Conservation (phyloP, 345 rosid species). For the Mercurialis annua region DNA sequence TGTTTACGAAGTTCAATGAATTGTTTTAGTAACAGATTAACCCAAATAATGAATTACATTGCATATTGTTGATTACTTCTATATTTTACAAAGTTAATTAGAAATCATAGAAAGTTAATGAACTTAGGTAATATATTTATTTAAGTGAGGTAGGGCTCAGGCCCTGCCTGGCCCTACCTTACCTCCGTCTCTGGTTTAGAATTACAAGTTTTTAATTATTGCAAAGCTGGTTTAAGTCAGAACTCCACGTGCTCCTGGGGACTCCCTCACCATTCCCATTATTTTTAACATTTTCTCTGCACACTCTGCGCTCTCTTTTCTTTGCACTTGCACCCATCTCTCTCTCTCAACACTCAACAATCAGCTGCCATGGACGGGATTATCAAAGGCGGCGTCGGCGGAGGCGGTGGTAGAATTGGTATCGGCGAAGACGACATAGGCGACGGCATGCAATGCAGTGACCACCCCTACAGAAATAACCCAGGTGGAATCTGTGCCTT, state of each 20-base stretch:
- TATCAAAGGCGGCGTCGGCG: conserved; percentile 20
- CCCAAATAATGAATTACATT: no score
- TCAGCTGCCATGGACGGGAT: conserved; percentile 26
- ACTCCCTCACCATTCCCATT: no score
- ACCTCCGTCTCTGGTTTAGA: no score
- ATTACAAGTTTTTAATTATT: no score
- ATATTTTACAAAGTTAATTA: no score
- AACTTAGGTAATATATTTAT: no score
- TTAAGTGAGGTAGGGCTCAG: no score
- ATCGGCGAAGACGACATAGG: conserved; percentile 62
- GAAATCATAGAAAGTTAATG: no score
- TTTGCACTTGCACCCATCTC: conserved; percentile 13
- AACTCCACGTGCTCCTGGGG: conserved; percentile 32
- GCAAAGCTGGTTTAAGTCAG: conserved; percentile 42
- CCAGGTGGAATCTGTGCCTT: conserved; percentile 99
- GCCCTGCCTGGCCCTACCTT: no score
- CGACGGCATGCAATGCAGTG: conserved; percentile 79
- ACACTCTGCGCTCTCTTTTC: conserved; percentile 29
- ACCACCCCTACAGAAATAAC: conserved; percentile 73
- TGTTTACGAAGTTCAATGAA: no score
- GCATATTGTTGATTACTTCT: no score
- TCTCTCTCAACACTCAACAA: conserved; percentile 16
- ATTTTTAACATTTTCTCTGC: conserved; percentile 4
- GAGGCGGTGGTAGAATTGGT: conserved; percentile 29
- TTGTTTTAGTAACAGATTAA: no score